phyloP scores from a whole-genome alignment of 495 filamentous ascomycete species.

The Neurospora hispaniola region DNA sequence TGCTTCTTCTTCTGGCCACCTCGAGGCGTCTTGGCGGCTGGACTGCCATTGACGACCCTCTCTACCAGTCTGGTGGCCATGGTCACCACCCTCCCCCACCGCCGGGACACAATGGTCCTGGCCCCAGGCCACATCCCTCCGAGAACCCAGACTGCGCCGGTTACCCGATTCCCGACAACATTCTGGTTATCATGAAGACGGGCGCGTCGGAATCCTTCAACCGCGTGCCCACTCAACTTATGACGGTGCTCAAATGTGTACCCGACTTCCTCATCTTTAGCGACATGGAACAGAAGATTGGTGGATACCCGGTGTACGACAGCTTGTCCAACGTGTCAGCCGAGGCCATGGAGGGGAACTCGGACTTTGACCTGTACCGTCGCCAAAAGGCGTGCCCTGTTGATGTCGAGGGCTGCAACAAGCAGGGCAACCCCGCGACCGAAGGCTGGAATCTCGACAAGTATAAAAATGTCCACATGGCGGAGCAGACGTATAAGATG shows the following conservation, averaged over 20 bases:
- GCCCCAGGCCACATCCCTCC: not conserved
- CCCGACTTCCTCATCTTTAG: slow-evolving; percentile 48
- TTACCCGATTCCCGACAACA: slow-evolving; percentile 28
- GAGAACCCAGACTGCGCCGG: slow-evolving; percentile 18
- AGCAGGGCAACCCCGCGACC: slow-evolving; percentile 15
- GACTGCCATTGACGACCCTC: slow-evolving; percentile 13
- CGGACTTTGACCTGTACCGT: slow-evolving; percentile 47
- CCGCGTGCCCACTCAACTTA: slow-evolving; percentile 44
- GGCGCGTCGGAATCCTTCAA: slow-evolving; percentile 44
- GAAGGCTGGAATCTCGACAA: slow-evolving; percentile 42
- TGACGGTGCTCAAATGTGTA: slow-evolving; percentile 40
- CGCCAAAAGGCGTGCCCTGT: slow-evolving; percentile 33
- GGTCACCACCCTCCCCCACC: not conserved
- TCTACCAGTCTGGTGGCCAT: slow-evolving; percentile 3
- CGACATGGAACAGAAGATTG: slow-evolving; percentile 42
- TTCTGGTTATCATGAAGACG: slow-evolving; percentile 46
- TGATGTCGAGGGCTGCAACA: slow-evolving; percentile 32
- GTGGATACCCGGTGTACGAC: slow-evolving; percentile 39
- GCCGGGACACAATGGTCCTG: not conserved
- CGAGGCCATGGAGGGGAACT: slow-evolving; percentile 22
- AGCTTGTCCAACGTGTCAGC: slow-evolving; percentile 37
- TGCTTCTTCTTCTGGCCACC: slow-evolving; percentile 19
- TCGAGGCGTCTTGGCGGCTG: slow-evolving; percentile 19
- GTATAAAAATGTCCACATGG: slow-evolving; percentile 38
- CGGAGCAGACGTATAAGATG: slow-evolving; percentile 31